Evolutionary conservation across 192 early-diverging fungal species (phyloP), one percentile per base, ranked within the genome.

Genomic region (Linnemannia zychae): DNA sequence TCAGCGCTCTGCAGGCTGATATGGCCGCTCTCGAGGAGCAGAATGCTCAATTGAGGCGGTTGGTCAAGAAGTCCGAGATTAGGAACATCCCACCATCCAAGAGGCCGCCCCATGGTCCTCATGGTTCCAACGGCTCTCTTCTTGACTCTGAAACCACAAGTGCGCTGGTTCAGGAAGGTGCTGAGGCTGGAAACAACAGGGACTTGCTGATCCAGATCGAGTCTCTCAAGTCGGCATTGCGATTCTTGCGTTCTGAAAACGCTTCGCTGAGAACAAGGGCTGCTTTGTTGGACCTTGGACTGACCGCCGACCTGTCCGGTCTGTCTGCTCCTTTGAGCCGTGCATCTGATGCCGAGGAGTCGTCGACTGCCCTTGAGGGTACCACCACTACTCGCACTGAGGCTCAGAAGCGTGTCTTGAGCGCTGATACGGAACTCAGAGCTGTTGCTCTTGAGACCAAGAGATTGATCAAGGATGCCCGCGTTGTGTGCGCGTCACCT

Each of bases 191-290:
- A 72, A 74, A 60, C 67, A 76, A 49, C 37, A 67, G 60, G 38
- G 84, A 74, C 0, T 71, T 88, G 57, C 5, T 87, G 70, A 71
- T 87, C 76, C 85, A 93, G 93, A 86, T 94, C 74, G 91, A 95
- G 82, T 70, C 92, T 38, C 89, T 98, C 53, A 95, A 94, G 80
- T 90, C 93, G 37, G 94, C 96, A 4, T 75, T 97, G 47, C 88
- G 92, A 18, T 97, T 92, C 79, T 67, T 97, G 76, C 93, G 96
- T 40, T 88, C 90, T 67, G 97, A 98, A 81, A 97, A 97, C 86
- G 90, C 94, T 33, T 92, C 94, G 13, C 77, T 98, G 78, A 96
- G 96, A 73, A 91, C 92, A 11, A 84, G 87, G 31, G 91, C 90
- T 28, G 82, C 92, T 1, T 72, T 91, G 78, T 48, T 76, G 52